Evolutionary conservation across 345 rosid species (phyloP).

Genomic region (Salix udensis): DNA sequence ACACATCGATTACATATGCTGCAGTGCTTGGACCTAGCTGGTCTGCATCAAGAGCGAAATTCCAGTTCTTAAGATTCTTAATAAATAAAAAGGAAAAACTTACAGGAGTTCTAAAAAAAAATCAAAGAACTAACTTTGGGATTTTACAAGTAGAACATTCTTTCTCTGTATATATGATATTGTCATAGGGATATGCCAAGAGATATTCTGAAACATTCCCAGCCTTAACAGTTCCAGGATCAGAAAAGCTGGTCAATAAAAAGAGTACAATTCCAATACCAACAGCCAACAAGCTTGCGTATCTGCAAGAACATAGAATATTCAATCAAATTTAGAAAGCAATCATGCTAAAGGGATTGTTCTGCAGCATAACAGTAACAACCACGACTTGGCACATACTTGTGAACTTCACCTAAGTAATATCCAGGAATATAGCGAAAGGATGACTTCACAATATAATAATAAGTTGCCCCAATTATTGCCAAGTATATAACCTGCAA

Average conservation of each 20-base stretch:
- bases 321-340: neutral
- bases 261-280: slow-evolving; percentile 68
- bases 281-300: slow-evolving; percentile 64
- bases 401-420: slow-evolving; percentile 74
- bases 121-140: slow-evolving; percentile 54
- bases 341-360: neutral
- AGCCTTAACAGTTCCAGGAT: slow-evolving; percentile 75
- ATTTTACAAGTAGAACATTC: slow-evolving; percentile 83
- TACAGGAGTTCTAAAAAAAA: neutral
- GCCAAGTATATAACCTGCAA: slow-evolving; percentile 72
- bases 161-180: slow-evolving; percentile 64
- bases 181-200: slow-evolving; percentile 77
- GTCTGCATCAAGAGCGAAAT: slow-evolving; percentile 43
- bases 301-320: slow-evolving; percentile 45
- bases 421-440: slow-evolving; percentile 84
- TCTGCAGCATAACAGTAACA: slow-evolving; percentile 2
- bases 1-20: slow-evolving; percentile 88
- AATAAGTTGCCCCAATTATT: slow-evolving; percentile 67
- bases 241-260: slow-evolving; percentile 76
- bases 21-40: slow-evolving; percentile 97
- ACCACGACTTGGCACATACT: slow-evolving; percentile 33
- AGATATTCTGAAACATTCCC: slow-evolving; percentile 63
- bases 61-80: neutral
- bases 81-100: neutral
- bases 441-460: slow-evolving; percentile 47